Evolutionary conservation across 768 basidiomycete species (phyloP).

Genomic region (Macrolepiota albuminosa): DNA sequence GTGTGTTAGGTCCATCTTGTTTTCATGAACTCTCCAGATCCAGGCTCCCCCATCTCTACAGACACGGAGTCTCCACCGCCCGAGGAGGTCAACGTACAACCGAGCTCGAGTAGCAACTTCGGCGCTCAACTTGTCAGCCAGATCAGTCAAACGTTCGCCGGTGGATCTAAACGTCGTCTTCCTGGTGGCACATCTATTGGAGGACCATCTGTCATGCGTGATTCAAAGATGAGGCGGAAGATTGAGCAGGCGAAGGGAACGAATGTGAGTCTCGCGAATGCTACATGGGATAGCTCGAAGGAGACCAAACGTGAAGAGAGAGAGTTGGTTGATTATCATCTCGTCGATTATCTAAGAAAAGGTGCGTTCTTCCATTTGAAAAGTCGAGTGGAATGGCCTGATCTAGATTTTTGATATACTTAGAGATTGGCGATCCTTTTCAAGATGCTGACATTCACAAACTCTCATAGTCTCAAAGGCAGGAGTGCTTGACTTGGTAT

Average conservation of each 20-base stretch:
- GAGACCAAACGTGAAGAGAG: conserved; percentile 49
- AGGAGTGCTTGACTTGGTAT: neutral
- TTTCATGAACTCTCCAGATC: conserved; percentile 39
- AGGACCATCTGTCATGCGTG: conserved; percentile 38
- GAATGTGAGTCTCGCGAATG: conserved; percentile 13
- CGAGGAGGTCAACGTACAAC: conserved; percentile 28
- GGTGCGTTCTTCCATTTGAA: conserved; percentile 26
- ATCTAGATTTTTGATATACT: conserved; percentile 1
- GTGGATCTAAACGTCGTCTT: conserved; percentile 45
- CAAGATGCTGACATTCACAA: conserved; percentile 29
- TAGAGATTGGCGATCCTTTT: conserved; percentile 58
- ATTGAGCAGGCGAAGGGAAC: conserved; percentile 33
- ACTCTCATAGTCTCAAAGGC: conserved; percentile 12
- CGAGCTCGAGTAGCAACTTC: conserved; percentile 9
- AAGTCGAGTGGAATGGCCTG: neutral
- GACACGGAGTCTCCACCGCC: conserved; percentile 39
- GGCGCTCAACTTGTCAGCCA: conserved; percentile 24
- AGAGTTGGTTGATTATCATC: conserved; percentile 43
- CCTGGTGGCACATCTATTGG: conserved; percentile 41
- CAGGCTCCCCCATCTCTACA: conserved; percentile 35
- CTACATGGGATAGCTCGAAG: conserved; percentile 25
- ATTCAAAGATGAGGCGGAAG: conserved; percentile 46
- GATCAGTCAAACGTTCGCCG: conserved; percentile 28
- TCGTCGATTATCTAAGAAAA: conserved; percentile 53
- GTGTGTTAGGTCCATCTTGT: neutral